Evolutionary conservation across 148 eudicot genomes (phyloP).

Genomic region (Rhododendron molle): DNA sequence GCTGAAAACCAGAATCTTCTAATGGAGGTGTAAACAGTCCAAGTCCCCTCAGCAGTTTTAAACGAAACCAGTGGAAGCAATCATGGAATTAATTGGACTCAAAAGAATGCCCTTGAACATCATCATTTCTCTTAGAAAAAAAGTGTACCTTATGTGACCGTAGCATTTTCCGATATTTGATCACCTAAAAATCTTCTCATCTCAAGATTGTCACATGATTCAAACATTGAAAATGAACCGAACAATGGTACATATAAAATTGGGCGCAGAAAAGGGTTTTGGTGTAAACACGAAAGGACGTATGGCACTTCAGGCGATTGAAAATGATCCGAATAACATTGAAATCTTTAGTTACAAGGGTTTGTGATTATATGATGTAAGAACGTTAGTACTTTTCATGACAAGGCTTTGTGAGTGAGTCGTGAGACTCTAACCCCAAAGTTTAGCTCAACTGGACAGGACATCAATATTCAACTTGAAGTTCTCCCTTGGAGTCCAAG

Average conservation of each 20-base stretch:
- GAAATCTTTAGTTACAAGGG: neutral
- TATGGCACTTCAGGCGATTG: neutral
- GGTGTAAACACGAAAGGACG: neutral
- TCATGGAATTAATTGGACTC: neutral
- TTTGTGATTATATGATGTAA: neutral
- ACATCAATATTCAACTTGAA: neutral
- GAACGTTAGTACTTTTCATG: neutral
- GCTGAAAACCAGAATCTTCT: slow-evolving; percentile 10
- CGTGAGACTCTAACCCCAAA: neutral
- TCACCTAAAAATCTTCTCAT: neutral
- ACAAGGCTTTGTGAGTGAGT: neutral
- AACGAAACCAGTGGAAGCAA: neutral
- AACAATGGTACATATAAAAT: neutral
- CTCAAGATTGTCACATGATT: neutral
- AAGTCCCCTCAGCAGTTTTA: neutral
- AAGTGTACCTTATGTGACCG: neutral
- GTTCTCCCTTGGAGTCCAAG: neutral
- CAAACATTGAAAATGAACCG: neutral
- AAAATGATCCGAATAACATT: too few relatives aligned
- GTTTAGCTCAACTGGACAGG: neutral
- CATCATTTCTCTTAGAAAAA: neutral
- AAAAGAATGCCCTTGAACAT: neutral
- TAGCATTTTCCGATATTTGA: neutral
- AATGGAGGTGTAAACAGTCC: slow-evolving; percentile 7
- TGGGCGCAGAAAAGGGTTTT: neutral